Evolutionary conservation across 495 filamentous ascomycete genomes (phyloP).

Genomic region (Xylaria curta): DNA sequence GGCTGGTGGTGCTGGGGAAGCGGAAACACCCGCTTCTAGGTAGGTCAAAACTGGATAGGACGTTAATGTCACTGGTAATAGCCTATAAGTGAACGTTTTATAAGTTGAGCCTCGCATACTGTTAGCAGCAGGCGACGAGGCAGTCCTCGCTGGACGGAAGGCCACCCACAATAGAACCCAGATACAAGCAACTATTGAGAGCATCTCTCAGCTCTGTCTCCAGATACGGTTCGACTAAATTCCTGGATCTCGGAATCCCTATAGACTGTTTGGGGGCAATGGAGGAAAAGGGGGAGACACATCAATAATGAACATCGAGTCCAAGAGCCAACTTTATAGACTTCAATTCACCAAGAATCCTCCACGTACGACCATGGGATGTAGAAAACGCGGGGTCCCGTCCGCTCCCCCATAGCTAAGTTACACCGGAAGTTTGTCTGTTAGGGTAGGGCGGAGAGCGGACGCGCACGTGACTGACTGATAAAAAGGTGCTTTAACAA

Average conservation of each 20-base stretch:
- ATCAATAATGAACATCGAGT: background rate
- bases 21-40: conserved; percentile 2
- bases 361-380: too few species aligned
- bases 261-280: background rate
- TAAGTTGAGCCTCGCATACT: background rate
- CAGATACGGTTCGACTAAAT: background rate
- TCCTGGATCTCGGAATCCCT: background rate
- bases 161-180: background rate
- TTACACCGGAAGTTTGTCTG: too few species aligned
- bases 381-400: too few species aligned
- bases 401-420: too few species aligned
- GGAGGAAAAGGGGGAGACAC: background rate
- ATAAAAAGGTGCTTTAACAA: too few species aligned
- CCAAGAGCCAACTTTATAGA: too few species aligned
- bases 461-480: too few species aligned
- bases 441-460: too few species aligned
- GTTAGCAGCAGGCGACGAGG: background rate
- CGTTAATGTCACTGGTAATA: background rate
- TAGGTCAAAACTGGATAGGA: background rate
- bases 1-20: background rate
- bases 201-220: background rate
- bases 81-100: background rate
- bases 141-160: background rate
- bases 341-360: too few species aligned
- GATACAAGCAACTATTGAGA: background rate